Evolutionary conservation across 352 stramenopile genomes (phyloP).

Genomic region (Globisporangium splendens): DNA sequence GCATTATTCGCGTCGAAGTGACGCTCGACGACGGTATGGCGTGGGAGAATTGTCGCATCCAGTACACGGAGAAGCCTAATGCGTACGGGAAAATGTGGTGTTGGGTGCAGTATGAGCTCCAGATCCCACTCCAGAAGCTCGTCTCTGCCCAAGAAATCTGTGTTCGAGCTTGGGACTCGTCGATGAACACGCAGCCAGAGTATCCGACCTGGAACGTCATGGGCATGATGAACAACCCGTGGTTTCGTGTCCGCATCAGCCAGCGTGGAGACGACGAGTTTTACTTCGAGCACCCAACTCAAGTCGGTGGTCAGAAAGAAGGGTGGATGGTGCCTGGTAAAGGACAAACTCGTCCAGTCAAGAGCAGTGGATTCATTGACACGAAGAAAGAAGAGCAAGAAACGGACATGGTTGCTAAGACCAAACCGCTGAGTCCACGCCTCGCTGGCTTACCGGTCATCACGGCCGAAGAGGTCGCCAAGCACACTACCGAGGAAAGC

Average conservation of each 20-base stretch:
- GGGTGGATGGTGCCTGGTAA: slow-evolving; percentile 84
- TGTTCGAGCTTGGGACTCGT: slow-evolving; percentile 89
- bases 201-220: slow-evolving; percentile 94
- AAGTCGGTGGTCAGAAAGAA: slow-evolving; percentile 79
- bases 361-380: not conserved
- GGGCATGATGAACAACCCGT: slow-evolving; percentile 93
- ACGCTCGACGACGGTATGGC: slow-evolving; percentile 76
- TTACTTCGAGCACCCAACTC: slow-evolving; percentile 90
- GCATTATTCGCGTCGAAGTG: slow-evolving; percentile 90
- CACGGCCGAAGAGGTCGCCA: slow-evolving; percentile 67
- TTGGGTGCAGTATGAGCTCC: slow-evolving; percentile 89
- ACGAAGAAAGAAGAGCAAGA: slow-evolving; percentile 2
- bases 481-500: slow-evolving; percentile 86
- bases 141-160: slow-evolving; percentile 77
- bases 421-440: not conserved
- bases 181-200: slow-evolving; percentile 90
- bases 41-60: slow-evolving; percentile 77
- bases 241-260: slow-evolving; percentile 85
- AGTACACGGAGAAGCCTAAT: slow-evolving; percentile 72
- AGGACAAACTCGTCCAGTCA: slow-evolving; percentile 2
- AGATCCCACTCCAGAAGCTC: slow-evolving; percentile 66
- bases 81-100: slow-evolving; percentile 92
- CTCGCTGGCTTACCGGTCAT: slow-evolving; percentile 22
- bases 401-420: not conserved
- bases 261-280: slow-evolving; percentile 47